Conservation (phyloP, 306 rosid genomes). For the Arachis hypogaea region DNA sequence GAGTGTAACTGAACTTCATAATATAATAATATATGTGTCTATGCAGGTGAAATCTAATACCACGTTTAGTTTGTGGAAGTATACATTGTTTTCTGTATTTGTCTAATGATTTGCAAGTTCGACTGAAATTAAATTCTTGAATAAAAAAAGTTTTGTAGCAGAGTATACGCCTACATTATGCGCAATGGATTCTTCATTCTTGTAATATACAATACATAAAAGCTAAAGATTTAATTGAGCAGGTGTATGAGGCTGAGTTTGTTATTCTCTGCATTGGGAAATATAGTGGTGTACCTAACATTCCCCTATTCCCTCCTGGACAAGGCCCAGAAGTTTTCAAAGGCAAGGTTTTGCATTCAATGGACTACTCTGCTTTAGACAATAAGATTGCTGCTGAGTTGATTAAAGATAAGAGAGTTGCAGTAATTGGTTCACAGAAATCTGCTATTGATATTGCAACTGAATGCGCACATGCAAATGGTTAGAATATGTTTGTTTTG, state of each 20-base stretch:
- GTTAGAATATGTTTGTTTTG: conserved; percentile 24
- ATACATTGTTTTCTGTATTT: not conserved
- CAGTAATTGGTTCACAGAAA: conserved; percentile 55
- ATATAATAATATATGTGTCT: too few relatives aligned
- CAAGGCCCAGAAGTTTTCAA: conserved; percentile 57
- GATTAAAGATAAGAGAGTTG: conserved; percentile 47
- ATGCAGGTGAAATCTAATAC: too few relatives aligned
- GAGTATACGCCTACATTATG: not conserved
- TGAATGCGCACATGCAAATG: conserved; percentile 60
- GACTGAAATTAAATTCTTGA: not conserved
- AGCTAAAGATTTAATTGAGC: conserved; percentile 7
- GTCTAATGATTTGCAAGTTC: conserved; percentile 7
- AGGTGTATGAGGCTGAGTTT: conserved; percentile 58
- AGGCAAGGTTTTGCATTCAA: conserved; percentile 60
- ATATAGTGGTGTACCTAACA: conserved; percentile 56
- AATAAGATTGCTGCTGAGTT: conserved; percentile 44
- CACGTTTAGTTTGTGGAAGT: too few relatives aligned
- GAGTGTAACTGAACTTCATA: too few relatives aligned
- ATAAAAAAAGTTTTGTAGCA: not conserved
- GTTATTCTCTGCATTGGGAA: conserved; percentile 63
- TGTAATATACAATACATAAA: not conserved
- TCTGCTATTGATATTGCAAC: conserved; percentile 58
- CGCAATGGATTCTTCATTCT: not conserved
- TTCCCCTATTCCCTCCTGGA: conserved; percentile 53
- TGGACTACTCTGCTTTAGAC: conserved; percentile 55